Percentiles rank a stretch among this genome's conserved stretches.
Conservation (phyloP, 495 filamentous ascomycete genomes). For the Xylaria scruposa region DNA sequence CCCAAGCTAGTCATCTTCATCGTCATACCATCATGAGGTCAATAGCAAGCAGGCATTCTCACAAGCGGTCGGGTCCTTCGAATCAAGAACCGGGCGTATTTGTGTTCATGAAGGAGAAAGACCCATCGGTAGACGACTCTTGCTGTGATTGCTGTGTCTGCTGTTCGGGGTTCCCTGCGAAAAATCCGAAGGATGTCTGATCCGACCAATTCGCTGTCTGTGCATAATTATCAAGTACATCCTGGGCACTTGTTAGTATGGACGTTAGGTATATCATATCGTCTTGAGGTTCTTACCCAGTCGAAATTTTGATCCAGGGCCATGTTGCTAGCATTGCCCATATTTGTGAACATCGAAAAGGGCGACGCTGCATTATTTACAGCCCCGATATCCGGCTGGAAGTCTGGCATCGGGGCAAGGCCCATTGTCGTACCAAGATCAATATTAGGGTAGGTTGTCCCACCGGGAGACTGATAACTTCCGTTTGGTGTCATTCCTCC, state of each 20-base stretch:
- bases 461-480: conserved; percentile 47
- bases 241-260: conserved; percentile 38
- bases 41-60: background rate
- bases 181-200: conserved; percentile 53
- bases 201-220: conserved; percentile 56
- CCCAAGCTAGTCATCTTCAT: background rate
- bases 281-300: conserved; percentile 66
- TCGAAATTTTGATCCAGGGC: conserved; percentile 67
- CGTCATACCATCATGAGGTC: background rate
- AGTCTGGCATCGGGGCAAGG: conserved; percentile 45
- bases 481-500: conserved; percentile 69
- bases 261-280: background rate
- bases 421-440: conserved; percentile 37
- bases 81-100: conserved; percentile 24
- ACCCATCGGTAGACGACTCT: conserved; percentile 35
- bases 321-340: conserved; percentile 49
- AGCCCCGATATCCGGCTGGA: conserved; percentile 60
- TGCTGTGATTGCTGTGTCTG: conserved; percentile 46
- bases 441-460: conserved; percentile 44
- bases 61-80: background rate
- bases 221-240: conserved; percentile 57
- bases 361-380: conserved; percentile 62
- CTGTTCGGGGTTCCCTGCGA: conserved; percentile 48
- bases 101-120: conserved; percentile 37
- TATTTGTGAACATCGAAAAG: conserved; percentile 53